phyloP scores from a whole-genome alignment of 805 yeast species.

The Nematodospora valgi region DNA sequence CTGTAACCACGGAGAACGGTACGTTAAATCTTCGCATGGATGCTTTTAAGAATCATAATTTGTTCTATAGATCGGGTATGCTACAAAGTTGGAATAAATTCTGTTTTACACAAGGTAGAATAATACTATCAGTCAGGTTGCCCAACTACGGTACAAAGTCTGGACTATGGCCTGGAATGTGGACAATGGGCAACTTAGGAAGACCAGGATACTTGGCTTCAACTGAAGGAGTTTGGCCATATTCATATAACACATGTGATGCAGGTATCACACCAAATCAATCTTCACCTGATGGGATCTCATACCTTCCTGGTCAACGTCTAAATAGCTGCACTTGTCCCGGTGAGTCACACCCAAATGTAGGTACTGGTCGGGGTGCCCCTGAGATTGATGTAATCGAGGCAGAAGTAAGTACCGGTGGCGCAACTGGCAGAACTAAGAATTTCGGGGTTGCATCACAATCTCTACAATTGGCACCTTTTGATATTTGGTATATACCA shows the following conservation, averaged over 20 bases:
- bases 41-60: conserved; percentile 33
- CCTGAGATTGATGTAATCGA: conserved; percentile 87
- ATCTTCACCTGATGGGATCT: conserved; percentile 39
- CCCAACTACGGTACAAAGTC: conserved; percentile 34
- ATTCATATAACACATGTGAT: conserved; percentile 37
- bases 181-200: conserved; percentile 43
- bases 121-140: conserved; percentile 30
- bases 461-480: conserved; percentile 89
- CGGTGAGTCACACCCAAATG: conserved; percentile 36
- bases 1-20: conserved; percentile 38
- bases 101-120: conserved; percentile 34
- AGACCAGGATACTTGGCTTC: conserved; percentile 37
- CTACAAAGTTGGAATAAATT: conserved; percentile 38
- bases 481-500: conserved; percentile 91
- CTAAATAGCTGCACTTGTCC: conserved; percentile 33
- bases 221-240: conserved; percentile 42
- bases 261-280: conserved; percentile 41
- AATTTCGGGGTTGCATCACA: conserved; percentile 78
- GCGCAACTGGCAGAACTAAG: conserved; percentile 14
- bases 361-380: conserved; percentile 37
- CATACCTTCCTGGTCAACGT: conserved; percentile 38
- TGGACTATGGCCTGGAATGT: conserved; percentile 41
- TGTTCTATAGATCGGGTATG: conserved; percentile 39
- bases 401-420: conserved; percentile 70
- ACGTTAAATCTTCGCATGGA: conserved; percentile 34